A percentile compares a stretch with the other conserved stretches of the same genome.
Evolutionary conservation across 2,329 filamentous ascomycete species (phyloP).

Genomic region (Tolypocladium guangdongense): DNA sequence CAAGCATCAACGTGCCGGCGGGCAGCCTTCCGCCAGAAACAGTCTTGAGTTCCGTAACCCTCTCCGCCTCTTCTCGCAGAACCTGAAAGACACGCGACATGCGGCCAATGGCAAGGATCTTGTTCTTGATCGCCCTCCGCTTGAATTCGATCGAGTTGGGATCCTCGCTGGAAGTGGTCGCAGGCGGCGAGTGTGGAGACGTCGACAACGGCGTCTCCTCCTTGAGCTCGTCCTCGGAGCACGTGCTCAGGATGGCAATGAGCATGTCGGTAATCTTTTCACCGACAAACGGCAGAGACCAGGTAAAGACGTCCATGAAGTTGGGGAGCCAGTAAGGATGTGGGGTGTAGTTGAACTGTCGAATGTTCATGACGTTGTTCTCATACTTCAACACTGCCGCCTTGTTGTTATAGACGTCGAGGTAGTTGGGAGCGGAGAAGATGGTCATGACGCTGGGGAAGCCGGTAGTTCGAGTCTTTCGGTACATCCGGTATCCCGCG

Average conservation of each 20-base stretch:
- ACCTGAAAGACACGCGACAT: slow-evolving; percentile 98
- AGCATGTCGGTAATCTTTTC: slow-evolving; percentile 99
- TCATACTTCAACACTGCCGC: slow-evolving; percentile 98
- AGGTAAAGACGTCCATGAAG: slow-evolving; percentile 99
- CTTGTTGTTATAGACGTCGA: slow-evolving; percentile 99
- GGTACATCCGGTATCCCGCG: slow-evolving; percentile 97
- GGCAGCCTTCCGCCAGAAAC: slow-evolving; percentile 86
- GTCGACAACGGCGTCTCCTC: slow-evolving; percentile 64
- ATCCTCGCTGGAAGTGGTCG: slow-evolving; percentile 41
- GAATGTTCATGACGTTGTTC: slow-evolving; percentile 99
- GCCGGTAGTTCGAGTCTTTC: slow-evolving; percentile 93
- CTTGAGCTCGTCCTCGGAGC: slow-evolving; percentile 96
- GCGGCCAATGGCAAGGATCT: slow-evolving; percentile 94
- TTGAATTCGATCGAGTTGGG: slow-evolving; percentile 88
- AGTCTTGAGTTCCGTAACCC: slow-evolving; percentile 95
- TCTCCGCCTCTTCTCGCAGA: slow-evolving; percentile 90
- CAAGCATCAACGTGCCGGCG: slow-evolving; percentile 93
- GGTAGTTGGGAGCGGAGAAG: slow-evolving; percentile 96
- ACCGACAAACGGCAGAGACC: slow-evolving; percentile 95
- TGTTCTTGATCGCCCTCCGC: slow-evolving; percentile 97
- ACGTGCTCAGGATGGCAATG: slow-evolving; percentile 95
- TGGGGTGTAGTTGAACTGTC: slow-evolving; percentile 98
- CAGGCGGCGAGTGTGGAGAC: slow-evolving; percentile 51
- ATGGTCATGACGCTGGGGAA: slow-evolving; percentile 99
- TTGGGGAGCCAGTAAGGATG: slow-evolving; percentile 99